phyloP scores from a whole-genome alignment of 1,284 basidiomycete genomes.

The Agaricales sp. region DNA sequence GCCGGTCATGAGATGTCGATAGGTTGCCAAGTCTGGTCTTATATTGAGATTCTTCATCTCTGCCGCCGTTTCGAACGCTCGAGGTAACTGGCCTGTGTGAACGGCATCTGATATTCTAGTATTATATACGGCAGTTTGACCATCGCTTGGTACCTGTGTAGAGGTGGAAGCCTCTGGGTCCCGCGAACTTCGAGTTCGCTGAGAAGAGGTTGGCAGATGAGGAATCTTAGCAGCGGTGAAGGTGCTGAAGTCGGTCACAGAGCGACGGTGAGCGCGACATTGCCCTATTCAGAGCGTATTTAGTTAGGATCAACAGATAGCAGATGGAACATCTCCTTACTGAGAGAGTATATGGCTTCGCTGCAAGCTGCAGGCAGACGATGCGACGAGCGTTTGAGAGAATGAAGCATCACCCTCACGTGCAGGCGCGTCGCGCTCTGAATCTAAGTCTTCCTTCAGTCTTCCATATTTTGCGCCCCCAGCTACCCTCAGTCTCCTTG shows the following conservation, averaged over 20 bases:
- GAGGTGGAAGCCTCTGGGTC: background rate
- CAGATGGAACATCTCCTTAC: background rate
- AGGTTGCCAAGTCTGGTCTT: slow-evolving; percentile 40
- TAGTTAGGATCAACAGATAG: background rate
- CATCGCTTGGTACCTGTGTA: background rate
- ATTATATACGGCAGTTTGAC: background rate
- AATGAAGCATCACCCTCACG: slow-evolving; percentile 1
- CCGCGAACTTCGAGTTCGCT: background rate
- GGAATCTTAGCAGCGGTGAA: too few relatives aligned
- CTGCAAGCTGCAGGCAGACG: background rate
- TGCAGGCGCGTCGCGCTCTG: background rate
- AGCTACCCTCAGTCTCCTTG: too few relatives aligned
- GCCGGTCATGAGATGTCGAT: slow-evolving; percentile 42
- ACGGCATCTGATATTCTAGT: background rate
- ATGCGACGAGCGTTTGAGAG: background rate
- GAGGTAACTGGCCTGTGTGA: background rate
- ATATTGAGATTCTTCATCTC: slow-evolving; percentile 46
- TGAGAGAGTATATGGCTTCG: background rate
- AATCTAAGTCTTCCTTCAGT: background rate
- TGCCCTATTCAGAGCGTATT: background rate
- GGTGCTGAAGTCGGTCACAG: background rate
- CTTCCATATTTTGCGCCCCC: too few relatives aligned
- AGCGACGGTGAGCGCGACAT: background rate
- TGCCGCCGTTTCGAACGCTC: slow-evolving; percentile 23
- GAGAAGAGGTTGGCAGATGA: background rate